Conservation (phyloP, 805 yeast species). For the Wickerhamiella alocasiicola region DNA sequence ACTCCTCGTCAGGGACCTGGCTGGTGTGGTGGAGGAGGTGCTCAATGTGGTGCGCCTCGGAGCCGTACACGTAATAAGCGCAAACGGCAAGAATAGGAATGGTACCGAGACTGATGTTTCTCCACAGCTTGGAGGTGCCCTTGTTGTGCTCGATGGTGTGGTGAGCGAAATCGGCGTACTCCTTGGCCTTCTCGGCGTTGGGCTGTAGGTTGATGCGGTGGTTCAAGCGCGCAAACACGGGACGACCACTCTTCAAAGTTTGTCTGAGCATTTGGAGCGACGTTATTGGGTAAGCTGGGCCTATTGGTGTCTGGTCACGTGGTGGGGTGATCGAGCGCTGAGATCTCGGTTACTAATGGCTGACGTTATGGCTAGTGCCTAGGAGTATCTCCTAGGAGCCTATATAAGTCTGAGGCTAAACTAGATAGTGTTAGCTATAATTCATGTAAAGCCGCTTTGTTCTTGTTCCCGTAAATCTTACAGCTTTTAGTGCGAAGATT, state of each 20-base stretch:
- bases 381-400: too few relatives aligned
- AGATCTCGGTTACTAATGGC: too few relatives aligned
- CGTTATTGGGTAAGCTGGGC: constrained; percentile 12
- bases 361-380: too few relatives aligned
- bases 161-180: constrained; percentile 46
- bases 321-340: too few relatives aligned
- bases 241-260: constrained; percentile 9
- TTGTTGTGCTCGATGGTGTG: constrained; percentile 71
- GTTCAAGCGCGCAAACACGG: constrained; percentile 19
- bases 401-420: too few relatives aligned
- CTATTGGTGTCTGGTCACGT: constrained; percentile 3
- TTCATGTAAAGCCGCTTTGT: too few relatives aligned
- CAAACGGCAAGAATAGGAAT: constrained; percentile 67
- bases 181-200: constrained; percentile 57
- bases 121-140: constrained; percentile 69
- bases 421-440: too few relatives aligned
- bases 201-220: constrained; percentile 20
- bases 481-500: too few relatives aligned
- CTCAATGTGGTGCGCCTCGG: constrained; percentile 79
- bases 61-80: constrained; percentile 66
- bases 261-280: constrained; percentile 6
- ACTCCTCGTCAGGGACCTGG: constrained; percentile 69
- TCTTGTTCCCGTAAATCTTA: too few relatives aligned
- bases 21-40: constrained; percentile 45
- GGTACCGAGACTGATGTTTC: constrained; percentile 71